Evolutionary conservation across 768 basidiomycete genomes (phyloP).

Genomic region (Phylloporus arenicola): DNA sequence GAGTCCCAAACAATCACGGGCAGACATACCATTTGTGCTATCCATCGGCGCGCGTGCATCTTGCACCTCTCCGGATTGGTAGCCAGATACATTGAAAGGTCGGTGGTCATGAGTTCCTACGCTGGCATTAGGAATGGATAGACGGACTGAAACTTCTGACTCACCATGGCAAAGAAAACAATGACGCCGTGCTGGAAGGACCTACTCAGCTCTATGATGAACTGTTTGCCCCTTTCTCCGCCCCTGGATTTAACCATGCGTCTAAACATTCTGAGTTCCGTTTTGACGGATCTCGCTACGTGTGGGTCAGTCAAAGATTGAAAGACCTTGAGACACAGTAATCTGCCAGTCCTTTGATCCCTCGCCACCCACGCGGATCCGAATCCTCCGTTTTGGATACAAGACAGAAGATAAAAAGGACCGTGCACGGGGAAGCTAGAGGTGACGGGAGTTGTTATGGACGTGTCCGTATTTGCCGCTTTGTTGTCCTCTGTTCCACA

Average conservation of each 20-base stretch:
- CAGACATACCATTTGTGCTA: conserved; percentile 34
- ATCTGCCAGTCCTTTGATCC: conserved; percentile 24
- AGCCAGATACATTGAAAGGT: conserved; percentile 30
- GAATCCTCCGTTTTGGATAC: conserved; percentile 19
- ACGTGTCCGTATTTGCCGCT: background rate
- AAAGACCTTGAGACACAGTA: conserved; percentile 39
- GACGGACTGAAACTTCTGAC: conserved; percentile 1
- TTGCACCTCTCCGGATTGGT: conserved; percentile 18
- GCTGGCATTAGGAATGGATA: background rate
- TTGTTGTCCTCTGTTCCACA: background rate
- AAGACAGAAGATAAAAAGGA: conserved; percentile 19
- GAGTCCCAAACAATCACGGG: background rate
- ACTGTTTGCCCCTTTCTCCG: conserved; percentile 24
- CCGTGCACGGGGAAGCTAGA: conserved; percentile 22
- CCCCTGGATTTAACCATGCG: conserved; percentile 25
- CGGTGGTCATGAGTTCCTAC: conserved; percentile 38
- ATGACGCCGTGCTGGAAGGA: conserved; percentile 27
- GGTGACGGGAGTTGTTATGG: background rate
- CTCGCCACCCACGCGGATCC: conserved; percentile 20
- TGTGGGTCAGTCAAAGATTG: conserved; percentile 6
- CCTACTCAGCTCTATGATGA: conserved; percentile 37
- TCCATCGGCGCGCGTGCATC: conserved; percentile 34
- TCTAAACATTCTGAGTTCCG: conserved; percentile 34
- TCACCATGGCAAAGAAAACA: conserved; percentile 39
- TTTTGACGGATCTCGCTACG: conserved; percentile 16